Conservation (phyloP, 2,329 filamentous ascomycete genomes). For the Talaromyces sp. region DNA sequence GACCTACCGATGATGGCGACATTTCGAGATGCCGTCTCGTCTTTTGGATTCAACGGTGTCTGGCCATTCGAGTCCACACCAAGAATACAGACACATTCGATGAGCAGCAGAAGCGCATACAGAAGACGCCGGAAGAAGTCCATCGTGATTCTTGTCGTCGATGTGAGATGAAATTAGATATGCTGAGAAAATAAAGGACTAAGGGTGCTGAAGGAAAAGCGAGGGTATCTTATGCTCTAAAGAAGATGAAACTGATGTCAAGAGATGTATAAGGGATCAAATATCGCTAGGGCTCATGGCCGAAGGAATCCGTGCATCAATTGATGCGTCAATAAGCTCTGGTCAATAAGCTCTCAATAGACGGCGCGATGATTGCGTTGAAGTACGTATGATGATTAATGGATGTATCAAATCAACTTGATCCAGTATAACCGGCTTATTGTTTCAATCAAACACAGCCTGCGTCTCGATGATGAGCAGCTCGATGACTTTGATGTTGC, state of each 20-base stretch:
- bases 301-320: neutral
- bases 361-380: neutral
- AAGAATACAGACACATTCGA: conserved; percentile 18
- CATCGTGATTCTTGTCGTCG: conserved; percentile 3
- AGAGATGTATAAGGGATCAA: neutral
- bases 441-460: too few relatives aligned
- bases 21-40: conserved; percentile 28
- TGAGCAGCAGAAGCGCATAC: neutral
- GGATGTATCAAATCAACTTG: neutral
- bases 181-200: neutral
- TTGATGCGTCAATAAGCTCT: conserved; percentile 13
- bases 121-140: neutral
- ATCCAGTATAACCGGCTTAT: too few relatives aligned
- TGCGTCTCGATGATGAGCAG: neutral
- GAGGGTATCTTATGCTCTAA: neutral
- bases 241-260: neutral
- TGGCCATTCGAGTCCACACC: conserved; percentile 27
- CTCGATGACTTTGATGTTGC: neutral
- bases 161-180: neutral
- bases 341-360: conserved; percentile 16
- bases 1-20: conserved; percentile 39
- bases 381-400: neutral
- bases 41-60: conserved; percentile 25
- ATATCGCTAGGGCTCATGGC: neutral
- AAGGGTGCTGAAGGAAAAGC: neutral